Evolutionary conservation across 2,329 filamentous ascomycete species (phyloP).

Genomic region (Microascus cirrosus): DNA sequence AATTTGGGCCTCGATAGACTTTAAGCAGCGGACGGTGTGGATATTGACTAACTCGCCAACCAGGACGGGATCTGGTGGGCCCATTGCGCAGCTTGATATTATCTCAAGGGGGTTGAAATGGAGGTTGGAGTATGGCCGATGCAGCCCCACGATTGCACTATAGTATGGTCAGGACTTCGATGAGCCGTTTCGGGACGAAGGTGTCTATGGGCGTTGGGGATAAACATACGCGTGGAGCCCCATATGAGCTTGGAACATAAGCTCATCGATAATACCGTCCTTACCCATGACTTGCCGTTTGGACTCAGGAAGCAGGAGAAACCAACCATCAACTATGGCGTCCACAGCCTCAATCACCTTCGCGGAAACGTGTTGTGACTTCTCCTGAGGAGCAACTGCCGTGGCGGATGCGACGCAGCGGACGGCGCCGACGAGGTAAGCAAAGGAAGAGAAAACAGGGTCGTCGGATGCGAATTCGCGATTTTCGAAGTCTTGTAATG

Average conservation of each 20-base stretch:
- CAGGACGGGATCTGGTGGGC: conserved; percentile 7
- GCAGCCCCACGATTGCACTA: conserved; percentile 22
- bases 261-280: conserved; percentile 16
- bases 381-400: conserved; percentile 12
- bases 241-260: conserved; percentile 17
- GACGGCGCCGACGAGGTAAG: conserved; percentile 55
- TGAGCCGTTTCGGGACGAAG: background rate
- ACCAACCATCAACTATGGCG: conserved; percentile 24
- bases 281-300: conserved; percentile 19
- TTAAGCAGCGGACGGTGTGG: conserved; percentile 25
- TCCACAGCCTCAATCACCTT: conserved; percentile 21
- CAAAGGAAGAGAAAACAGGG: conserved; percentile 50
- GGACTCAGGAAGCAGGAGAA: conserved; percentile 21
- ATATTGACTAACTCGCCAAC: conserved; percentile 17
- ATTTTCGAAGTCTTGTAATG: conserved; percentile 49
- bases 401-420: conserved; percentile 21
- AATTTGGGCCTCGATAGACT: conserved; percentile 24
- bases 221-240: conserved; percentile 13
- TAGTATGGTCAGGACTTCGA: background rate
- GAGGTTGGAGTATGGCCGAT: conserved; percentile 26
- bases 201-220: too few species aligned
- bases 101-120: conserved; percentile 23
- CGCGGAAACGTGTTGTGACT: conserved; percentile 8
- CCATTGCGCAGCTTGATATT: conserved; percentile 22
- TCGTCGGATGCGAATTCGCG: conserved; percentile 46